Evolutionary conservation across 73 alveolate species (phyloP).

Genomic region (Tetrahymena elliotti): DNA sequence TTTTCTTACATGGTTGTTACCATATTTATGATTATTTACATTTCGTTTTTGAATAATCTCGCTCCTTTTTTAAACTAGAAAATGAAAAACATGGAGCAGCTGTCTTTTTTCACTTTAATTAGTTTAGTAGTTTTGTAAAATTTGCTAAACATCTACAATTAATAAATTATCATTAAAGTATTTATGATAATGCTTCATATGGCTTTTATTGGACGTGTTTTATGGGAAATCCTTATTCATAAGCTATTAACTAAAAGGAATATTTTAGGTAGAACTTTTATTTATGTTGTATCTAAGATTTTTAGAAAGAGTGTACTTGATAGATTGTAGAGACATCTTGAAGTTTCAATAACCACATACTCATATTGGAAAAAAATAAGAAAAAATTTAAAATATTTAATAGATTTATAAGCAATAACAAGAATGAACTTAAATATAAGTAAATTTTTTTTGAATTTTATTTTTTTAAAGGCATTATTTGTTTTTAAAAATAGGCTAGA

Average conservation of each 20-base stretch:
- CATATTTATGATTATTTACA: not conserved
- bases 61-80: not conserved
- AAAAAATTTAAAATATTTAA: not conserved
- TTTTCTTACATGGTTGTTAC: not conserved
- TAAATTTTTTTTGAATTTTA: not conserved
- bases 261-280: not conserved
- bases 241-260: not conserved
- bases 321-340: not conserved
- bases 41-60: not conserved
- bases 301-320: not conserved
- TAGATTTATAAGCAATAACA: not conserved
- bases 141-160: not conserved
- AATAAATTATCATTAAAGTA: not conserved
- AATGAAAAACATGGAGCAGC: not conserved
- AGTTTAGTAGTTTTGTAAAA: not conserved
- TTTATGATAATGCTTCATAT: not conserved
- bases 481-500: not conserved
- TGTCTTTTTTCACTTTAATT: not conserved
- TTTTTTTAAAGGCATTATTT: not conserved
- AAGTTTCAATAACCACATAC: not conserved
- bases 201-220: not conserved
- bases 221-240: not conserved
- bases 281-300: not conserved
- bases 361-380: not conserved
- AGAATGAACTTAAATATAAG: not conserved